A percentile compares a stretch with the other conserved stretches of the same genome.
Evolutionary conservation across 352 stramenopile genomes (phyloP).

Genomic region (Globisporangium megalacanthum): DNA sequence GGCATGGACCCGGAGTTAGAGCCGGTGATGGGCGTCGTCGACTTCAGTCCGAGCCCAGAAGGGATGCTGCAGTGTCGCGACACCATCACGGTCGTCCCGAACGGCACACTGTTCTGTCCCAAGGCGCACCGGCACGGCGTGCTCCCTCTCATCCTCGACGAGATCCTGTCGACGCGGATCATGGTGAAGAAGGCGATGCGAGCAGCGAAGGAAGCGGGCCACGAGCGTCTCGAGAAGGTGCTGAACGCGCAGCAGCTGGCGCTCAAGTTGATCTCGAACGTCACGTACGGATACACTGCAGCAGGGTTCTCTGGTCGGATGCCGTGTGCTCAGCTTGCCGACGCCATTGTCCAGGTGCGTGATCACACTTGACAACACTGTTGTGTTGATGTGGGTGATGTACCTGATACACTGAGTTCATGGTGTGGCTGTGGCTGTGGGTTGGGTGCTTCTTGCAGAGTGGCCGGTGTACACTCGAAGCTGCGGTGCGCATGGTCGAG

Average conservation of each 20-base stretch:
- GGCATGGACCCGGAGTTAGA: conserved; percentile 68
- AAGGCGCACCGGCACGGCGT: conserved; percentile 92
- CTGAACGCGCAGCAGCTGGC: conserved; percentile 87
- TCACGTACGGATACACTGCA: conserved; percentile 99
- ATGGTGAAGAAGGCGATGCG: conserved; percentile 99
- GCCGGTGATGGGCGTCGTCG: conserved; percentile 50
- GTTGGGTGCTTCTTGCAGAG: conserved; percentile 26
- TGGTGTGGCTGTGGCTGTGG: neutral
- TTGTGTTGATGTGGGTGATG: no score
- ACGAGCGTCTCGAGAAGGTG: conserved; percentile 58
- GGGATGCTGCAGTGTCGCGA: conserved; percentile 42
- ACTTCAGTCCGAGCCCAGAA: conserved; percentile 37
- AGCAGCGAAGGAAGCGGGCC: conserved; percentile 65
- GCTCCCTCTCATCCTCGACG: conserved; percentile 95
- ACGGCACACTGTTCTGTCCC: conserved; percentile 94
- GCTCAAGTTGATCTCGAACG: conserved; percentile 99
- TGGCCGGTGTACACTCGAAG: conserved; percentile 90
- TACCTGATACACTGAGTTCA: conserved; percentile 1
- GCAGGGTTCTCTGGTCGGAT: conserved; percentile 98
- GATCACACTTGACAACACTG: neutral
- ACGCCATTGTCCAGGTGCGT: conserved; percentile 96
- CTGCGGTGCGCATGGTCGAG: conserved; percentile 91
- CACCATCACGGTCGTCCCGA: conserved; percentile 81
- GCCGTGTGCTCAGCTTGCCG: conserved; percentile 94
- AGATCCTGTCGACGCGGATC: conserved; percentile 94